Percentiles rank a stretch among this genome's conserved stretches.
Evolutionary conservation across 768 basidiomycete genomes (phyloP).

Genomic region (Mycena metata): DNA sequence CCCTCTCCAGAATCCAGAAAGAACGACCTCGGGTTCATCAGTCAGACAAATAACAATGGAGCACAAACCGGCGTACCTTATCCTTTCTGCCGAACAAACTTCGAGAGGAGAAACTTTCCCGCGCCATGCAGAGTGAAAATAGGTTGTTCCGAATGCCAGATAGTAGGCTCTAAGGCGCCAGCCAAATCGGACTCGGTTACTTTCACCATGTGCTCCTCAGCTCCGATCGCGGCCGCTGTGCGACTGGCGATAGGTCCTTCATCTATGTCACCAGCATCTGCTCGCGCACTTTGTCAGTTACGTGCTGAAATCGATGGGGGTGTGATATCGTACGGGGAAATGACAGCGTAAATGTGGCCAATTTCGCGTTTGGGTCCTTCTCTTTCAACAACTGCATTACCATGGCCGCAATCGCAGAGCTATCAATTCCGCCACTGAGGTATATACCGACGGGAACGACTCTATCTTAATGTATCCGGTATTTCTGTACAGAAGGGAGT

Average conservation of each 20-base stretch:
- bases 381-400: slow-evolving; percentile 21
- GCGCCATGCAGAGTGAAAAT: not conserved
- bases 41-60: no score
- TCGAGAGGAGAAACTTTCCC: not conserved
- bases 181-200: not conserved
- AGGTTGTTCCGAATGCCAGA: slow-evolving; percentile 2
- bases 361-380: slow-evolving; percentile 22
- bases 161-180: not conserved
- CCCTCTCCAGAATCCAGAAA: not conserved
- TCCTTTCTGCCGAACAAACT: not conserved
- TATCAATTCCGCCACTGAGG: slow-evolving; percentile 35
- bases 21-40: not conserved
- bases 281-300: no score
- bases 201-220: not conserved
- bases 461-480: not conserved
- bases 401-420: slow-evolving; percentile 29
- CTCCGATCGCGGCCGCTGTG: not conserved
- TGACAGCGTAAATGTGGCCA: slow-evolving; percentile 23
- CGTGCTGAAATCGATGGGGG: no score
- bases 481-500: not conserved
- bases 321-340: slow-evolving; percentile 4
- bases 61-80: slow-evolving; percentile 1
- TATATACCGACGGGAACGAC: slow-evolving; percentile 29
- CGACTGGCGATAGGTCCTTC: not conserved
- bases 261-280: not conserved